These are phyloP conservation scores for Suillus discolor DNA, from an alignment of 768 basidiomycete genomes.

Conservation along the genomic window DNA sequence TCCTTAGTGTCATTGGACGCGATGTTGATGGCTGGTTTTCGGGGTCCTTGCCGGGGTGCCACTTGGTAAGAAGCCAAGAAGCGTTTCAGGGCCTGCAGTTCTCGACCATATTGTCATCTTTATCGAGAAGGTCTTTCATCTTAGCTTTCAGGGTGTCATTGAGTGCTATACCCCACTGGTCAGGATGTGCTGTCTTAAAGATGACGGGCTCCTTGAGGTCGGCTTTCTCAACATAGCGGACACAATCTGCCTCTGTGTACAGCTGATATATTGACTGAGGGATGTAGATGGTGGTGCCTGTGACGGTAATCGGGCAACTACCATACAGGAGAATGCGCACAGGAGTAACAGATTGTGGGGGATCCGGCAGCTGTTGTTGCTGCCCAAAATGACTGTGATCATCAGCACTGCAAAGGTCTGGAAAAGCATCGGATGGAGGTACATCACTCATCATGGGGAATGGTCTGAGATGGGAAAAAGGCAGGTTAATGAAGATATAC, in stretches of 20 bases:
- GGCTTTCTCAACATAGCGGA: constrained; percentile 75
- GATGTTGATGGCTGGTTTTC: not conserved
- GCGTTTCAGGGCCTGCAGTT: constrained; percentile 62
- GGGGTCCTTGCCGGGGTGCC: not conserved
- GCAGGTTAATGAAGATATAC: not conserved
- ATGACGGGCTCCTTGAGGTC: constrained; percentile 63
- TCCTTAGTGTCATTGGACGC: not conserved
- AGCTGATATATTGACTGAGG: constrained; percentile 77
- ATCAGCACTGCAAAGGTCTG: not conserved
- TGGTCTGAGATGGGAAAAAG: not conserved
- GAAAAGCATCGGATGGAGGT: not conserved
- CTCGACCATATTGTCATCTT: constrained; percentile 69
- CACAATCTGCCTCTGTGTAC: constrained; percentile 74
- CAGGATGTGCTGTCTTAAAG: constrained; percentile 56
- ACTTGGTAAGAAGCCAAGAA: not conserved
- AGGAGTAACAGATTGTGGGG: not conserved
- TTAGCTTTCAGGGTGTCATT: constrained; percentile 64
- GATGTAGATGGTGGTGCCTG: constrained; percentile 50
- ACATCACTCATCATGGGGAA: not conserved
- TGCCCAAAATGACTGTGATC: not conserved
- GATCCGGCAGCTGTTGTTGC: not conserved
- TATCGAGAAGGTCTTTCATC: constrained; percentile 54
- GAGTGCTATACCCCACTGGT: constrained; percentile 63
- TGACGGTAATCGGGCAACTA: constrained; percentile 19
- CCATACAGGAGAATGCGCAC: not conserved